phyloP scores from a whole-genome alignment of 208 protist species.

The Wallacemonas rigidus region DNA sequence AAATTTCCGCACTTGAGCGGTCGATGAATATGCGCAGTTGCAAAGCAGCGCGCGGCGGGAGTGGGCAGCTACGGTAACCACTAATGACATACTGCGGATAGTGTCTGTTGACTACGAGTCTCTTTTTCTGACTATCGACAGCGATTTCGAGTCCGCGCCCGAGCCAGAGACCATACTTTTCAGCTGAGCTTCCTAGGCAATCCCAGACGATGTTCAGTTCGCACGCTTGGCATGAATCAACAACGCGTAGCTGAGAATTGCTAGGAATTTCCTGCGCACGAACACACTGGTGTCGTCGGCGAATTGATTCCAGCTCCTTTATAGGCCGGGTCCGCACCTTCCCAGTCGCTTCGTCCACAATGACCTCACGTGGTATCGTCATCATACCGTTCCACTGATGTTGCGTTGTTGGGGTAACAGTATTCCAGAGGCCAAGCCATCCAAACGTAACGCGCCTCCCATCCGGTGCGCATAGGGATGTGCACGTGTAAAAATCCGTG shows the following conservation, averaged over 20 bases:
- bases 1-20: constrained; percentile 57
- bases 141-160: constrained; percentile 49
- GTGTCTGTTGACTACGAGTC: constrained; percentile 54
- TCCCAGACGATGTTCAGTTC: constrained; percentile 47
- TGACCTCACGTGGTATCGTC: constrained; percentile 42
- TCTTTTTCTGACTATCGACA: constrained; percentile 40
- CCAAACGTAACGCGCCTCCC: constrained; percentile 47
- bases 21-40: constrained; percentile 56
- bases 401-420: constrained; percentile 46
- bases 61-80: constrained; percentile 50
- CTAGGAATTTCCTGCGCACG: constrained; percentile 25
- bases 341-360: constrained; percentile 37
- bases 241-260: constrained; percentile 35
- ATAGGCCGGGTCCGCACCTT: constrained; percentile 37
- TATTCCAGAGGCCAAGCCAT: constrained; percentile 66
- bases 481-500: constrained; percentile 55
- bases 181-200: constrained; percentile 35
- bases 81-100: constrained; percentile 57
- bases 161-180: constrained; percentile 71
- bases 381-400: constrained; percentile 57
- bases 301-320: constrained; percentile 41
- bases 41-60: constrained; percentile 28
- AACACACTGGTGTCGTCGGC: constrained; percentile 36
- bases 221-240: constrained; percentile 38
- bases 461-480: constrained; percentile 39